Base-by-base conservation (phyloP, 179 eudicot genomes). In the Amaranthus tricolor region DNA sequence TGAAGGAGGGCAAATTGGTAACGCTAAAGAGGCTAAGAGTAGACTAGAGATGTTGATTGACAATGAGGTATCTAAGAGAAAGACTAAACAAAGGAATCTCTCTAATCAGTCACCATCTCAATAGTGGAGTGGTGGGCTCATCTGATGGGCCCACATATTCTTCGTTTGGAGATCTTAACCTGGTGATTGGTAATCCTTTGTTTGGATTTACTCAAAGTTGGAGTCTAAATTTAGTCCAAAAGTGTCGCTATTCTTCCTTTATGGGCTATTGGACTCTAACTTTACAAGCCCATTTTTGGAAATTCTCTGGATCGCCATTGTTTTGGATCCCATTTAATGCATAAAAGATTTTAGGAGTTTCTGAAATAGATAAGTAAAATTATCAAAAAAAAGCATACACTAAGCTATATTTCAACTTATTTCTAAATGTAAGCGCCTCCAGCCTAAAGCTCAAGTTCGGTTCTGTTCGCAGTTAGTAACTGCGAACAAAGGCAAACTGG, bases 1-100 rank as follows among this genome's bases (percentile, higher is more conserved):
- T 52, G 6, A 7, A n/a, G 6, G 75, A 31, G 82, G 82, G 78
- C 72, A 82, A 56, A 19, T 62, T 20, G 64, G 85, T 68, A 76
- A 66, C 5, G 57, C 1, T 2, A 19, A 4, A 4, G 53, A 75
- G 47, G 47, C 59, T 21, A 13, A 69, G 56, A 48, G 49, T 57
- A 62, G 73, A 74, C 66, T 53, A 56, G 62, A 48, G 76, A 74
- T 70, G 76, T 74, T 50, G 76, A 78, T 55, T 62, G 73, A 72
- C 74, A 76, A 82, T 58, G 62, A 82, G 79, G 76, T 52, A 4
- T 57, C 13, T 52, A 49, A 54, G n/a, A 8, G 31, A 20, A 19
- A 54, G 58, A 56, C 54, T 72, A 51, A 71, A 65, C 44, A 68
- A 56, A 64, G 80, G 71, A 76, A 76, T 71, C 9, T 13, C 76